Evolutionary conservation across 495 filamentous ascomycete species (phyloP).

Genomic region (Podospora anserina): DNA sequence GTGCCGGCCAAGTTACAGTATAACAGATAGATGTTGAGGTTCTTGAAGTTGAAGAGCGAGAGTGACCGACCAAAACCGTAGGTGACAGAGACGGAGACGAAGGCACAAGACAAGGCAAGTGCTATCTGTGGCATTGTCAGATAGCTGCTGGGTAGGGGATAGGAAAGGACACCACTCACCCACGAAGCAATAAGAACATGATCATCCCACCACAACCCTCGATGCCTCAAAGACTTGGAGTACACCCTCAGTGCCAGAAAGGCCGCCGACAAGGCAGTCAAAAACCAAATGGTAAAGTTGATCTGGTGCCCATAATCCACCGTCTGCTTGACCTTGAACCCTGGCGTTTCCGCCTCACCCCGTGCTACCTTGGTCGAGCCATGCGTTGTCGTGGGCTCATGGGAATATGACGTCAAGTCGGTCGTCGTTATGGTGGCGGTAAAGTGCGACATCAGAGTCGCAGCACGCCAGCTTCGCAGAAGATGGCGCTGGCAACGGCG

Average conservation of each 20-base stretch:
- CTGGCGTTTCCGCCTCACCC: constrained; percentile 1
- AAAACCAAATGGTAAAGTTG: constrained; percentile 41
- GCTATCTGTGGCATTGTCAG: not conserved
- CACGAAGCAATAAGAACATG: constrained; percentile 39
- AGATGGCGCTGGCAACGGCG: constrained; percentile 11
- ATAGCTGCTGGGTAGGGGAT: not conserved
- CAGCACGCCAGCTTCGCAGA: constrained; percentile 10
- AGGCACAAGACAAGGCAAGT: constrained; percentile 51
- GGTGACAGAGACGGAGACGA: constrained; percentile 55
- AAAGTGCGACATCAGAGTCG: constrained; percentile 23
- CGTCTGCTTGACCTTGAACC: constrained; percentile 15
- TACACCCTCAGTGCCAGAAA: constrained; percentile 39
- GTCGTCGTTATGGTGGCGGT: not conserved
- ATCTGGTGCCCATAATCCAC: constrained; percentile 38
- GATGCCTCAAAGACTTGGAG: constrained; percentile 33
- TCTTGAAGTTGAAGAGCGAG: constrained; percentile 24
- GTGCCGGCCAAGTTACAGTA: constrained; percentile 29
- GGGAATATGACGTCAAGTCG: not conserved
- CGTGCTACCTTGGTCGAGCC: constrained; percentile 7
- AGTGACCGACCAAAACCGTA: constrained; percentile 31
- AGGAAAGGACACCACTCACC: constrained; percentile 27
- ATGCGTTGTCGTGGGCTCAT: constrained; percentile 8
- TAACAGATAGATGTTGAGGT: constrained; percentile 29
- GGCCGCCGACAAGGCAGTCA: constrained; percentile 33
- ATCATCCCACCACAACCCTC: constrained; percentile 39